These are phyloP conservation scores for Krasilnikovozyma curviuscula DNA, from an alignment of 768 basidiomycete genomes.

Conservation along the genomic window DNA sequence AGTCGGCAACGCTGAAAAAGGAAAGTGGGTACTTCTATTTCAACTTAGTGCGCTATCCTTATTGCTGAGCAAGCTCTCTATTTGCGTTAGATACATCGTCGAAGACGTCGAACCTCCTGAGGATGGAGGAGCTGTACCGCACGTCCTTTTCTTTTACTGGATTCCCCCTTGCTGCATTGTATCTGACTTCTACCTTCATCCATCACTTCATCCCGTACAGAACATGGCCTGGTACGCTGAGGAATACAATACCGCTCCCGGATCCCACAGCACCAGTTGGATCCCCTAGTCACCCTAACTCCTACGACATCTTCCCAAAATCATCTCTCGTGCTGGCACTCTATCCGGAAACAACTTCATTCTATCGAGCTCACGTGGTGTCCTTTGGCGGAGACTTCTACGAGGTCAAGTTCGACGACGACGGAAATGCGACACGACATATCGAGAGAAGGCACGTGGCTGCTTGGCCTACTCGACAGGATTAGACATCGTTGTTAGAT, in stretches of 20 bases:
- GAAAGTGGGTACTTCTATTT: conserved; percentile 13
- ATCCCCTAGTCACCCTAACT: conserved; percentile 23
- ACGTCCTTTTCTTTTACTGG: no score
- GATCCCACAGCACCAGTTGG: conserved; percentile 20
- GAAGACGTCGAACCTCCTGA: neutral
- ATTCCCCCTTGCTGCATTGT: no score
- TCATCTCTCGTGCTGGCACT: conserved; percentile 26
- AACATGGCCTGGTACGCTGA: conserved; percentile 18
- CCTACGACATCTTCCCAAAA: conserved; percentile 21
- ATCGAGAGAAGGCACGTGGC: conserved; percentile 18
- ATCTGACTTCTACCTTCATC: neutral
- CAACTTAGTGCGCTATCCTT: neutral
- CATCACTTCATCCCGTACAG: neutral
- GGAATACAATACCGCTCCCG: conserved; percentile 28
- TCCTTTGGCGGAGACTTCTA: conserved; percentile 14
- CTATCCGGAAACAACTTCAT: conserved; percentile 31
- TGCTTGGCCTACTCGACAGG: conserved; percentile 9
- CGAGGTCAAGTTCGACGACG: conserved; percentile 22
- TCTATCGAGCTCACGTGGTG: conserved; percentile 28
- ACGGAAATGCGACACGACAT: conserved; percentile 17
- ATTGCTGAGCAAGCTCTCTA: neutral
- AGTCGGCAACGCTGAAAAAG: conserved; percentile 25
- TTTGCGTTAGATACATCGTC: neutral
- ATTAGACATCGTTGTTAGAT: no score
- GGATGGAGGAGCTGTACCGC: no score